phyloP scores from a whole-genome alignment of 1,284 basidiomycete genomes.

The Boletus semigastroideus region DNA sequence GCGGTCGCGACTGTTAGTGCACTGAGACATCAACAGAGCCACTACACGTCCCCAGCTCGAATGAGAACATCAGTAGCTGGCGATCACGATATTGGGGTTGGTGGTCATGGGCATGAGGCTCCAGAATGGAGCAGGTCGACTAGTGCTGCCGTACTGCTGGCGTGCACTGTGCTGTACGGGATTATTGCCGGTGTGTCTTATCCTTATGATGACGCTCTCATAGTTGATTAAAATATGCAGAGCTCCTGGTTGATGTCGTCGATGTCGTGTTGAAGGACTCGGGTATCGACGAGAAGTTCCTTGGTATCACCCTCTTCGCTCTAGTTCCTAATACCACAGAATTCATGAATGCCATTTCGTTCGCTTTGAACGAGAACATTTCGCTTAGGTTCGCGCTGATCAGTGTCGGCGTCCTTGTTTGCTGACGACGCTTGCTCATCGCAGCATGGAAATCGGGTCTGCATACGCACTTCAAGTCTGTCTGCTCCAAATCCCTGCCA shows the following conservation, averaged over 20 bases:
- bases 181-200: conserved; percentile 82
- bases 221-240: conserved; percentile 41
- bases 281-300: conserved; percentile 96
- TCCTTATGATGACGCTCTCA: neutral
- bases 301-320: conserved; percentile 95
- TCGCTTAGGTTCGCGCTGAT: conserved; percentile 74
- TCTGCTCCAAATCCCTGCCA: conserved; percentile 95
- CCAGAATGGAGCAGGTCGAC: conserved; percentile 91
- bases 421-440: conserved; percentile 5
- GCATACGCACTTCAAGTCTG: conserved; percentile 99
- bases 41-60: conserved; percentile 48
- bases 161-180: conserved; percentile 93
- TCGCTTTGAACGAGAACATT: conserved; percentile 96
- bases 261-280: conserved; percentile 94
- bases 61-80: conserved; percentile 32
- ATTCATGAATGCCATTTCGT: conserved; percentile 99
- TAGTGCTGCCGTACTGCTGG: conserved; percentile 84
- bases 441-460: conserved; percentile 98
- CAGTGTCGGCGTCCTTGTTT: neutral
- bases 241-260: conserved; percentile 93
- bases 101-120: conserved; percentile 87
- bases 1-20: conserved; percentile 89
- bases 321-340: conserved; percentile 99
- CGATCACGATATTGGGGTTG: conserved; percentile 43
- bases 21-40: conserved; percentile 70